A percentile compares a stretch with the other conserved stretches of the same genome.
phyloP scores from a whole-genome alignment of 805 yeast species.

The Naumovozyma castellii region DNA sequence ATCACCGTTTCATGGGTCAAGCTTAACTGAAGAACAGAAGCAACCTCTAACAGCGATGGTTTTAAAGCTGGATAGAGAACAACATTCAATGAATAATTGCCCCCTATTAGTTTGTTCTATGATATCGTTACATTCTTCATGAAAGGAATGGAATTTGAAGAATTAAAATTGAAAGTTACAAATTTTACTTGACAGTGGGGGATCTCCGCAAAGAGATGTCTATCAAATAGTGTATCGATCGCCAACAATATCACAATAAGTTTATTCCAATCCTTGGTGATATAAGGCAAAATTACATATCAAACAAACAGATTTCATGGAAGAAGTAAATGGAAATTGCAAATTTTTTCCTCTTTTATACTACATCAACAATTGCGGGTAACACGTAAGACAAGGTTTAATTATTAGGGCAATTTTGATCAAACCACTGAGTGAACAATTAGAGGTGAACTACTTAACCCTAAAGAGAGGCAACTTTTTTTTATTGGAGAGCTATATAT shows the following conservation, averaged over 20 bases:
- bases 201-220: no score
- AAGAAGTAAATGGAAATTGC: no score
- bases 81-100: not conserved
- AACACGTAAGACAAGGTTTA: not conserved
- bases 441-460: no score
- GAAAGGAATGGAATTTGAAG: not conserved
- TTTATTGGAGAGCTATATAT: no score
- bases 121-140: not conserved
- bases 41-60: conserved; percentile 98
- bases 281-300: no score
- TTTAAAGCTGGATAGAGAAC: conserved; percentile 60
- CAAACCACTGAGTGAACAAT: no score
- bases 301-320: no score
- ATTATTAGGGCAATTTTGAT: no score
- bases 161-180: not conserved
- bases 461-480: not conserved
- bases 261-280: not conserved
- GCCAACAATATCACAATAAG: not conserved
- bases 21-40: conserved; percentile 42
- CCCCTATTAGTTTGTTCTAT: not conserved
- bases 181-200: no score
- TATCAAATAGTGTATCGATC: not conserved
- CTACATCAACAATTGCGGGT: not conserved
- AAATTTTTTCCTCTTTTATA: not conserved
- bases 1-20: conserved; percentile 91